phyloP scores from a whole-genome alignment of 2,329 filamentous ascomycete genomes.

The Ceratocystis harringtonii region DNA sequence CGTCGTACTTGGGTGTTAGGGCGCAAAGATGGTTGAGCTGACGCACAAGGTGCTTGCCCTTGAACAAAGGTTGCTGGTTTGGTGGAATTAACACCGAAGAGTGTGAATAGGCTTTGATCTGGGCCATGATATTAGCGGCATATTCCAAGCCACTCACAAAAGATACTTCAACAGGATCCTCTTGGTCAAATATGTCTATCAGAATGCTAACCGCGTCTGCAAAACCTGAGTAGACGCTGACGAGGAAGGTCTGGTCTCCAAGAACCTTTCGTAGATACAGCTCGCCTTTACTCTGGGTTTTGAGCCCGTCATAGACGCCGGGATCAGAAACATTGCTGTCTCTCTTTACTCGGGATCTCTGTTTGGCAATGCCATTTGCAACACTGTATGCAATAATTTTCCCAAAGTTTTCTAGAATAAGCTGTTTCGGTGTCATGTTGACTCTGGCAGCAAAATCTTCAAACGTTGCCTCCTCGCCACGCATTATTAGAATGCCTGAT shows the following conservation, averaged over 20 bases:
- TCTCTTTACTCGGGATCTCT: slow-evolving; percentile 4
- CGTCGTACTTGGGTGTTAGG: slow-evolving; percentile 46
- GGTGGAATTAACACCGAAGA: slow-evolving; percentile 52
- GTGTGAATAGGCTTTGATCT: slow-evolving; percentile 54
- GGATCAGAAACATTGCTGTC: not conserved
- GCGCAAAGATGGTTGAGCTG: slow-evolving; percentile 67
- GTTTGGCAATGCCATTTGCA: slow-evolving; percentile 35
- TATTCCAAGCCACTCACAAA: slow-evolving; percentile 45
- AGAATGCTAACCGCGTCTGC: slow-evolving; percentile 62
- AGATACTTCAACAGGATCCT: slow-evolving; percentile 54
- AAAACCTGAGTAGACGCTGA: slow-evolving; percentile 53
- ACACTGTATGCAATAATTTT: slow-evolving; percentile 74
- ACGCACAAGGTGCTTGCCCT: slow-evolving; percentile 57
- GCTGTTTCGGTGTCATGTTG: slow-evolving; percentile 35
- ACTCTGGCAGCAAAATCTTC: slow-evolving; percentile 45
- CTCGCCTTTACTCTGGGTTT: slow-evolving; percentile 13
- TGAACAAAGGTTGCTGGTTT: slow-evolving; percentile 79
- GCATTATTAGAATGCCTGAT: slow-evolving; percentile 69
- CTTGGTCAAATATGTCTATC: slow-evolving; percentile 63
- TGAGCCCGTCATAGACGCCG: not conserved
- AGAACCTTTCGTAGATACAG: slow-evolving; percentile 35
- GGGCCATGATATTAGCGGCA: slow-evolving; percentile 47
- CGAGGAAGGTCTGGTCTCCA: slow-evolving; percentile 48
- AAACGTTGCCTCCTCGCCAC: slow-evolving; percentile 50
- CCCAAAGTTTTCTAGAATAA: slow-evolving; percentile 56